Percentiles rank a stretch among this genome's conserved stretches.
Evolutionary conservation across 164 flowering plant species (phyloP).

Genomic region (Umbellularia californica): DNA sequence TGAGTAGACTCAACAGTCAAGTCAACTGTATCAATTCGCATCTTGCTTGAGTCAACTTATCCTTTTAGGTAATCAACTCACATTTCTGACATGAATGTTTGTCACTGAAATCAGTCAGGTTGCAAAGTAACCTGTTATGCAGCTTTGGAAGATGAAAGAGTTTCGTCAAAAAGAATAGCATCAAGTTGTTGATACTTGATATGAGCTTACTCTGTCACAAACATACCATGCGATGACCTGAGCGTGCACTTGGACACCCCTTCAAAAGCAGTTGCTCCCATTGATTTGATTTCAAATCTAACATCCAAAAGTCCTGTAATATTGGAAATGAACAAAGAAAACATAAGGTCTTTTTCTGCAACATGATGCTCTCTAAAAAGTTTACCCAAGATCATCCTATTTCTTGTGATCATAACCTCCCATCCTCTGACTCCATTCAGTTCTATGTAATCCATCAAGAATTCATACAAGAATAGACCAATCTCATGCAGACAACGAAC

Average conservation of each 20-base stretch:
- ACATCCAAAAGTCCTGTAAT: constrained; percentile 86
- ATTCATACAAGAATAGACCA: background rate
- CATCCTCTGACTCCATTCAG: background rate
- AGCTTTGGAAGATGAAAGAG: background rate
- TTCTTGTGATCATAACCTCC: background rate
- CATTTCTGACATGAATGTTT: background rate
- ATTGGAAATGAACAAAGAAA: constrained; percentile 5
- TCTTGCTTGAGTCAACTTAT: too few species aligned
- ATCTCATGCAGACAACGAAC: background rate
- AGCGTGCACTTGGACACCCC: constrained; percentile 96
- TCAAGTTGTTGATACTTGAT: background rate
- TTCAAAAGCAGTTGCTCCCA: constrained; percentile 95
- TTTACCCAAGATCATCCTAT: background rate
- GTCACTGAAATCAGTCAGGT: background rate
- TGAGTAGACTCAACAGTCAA: too few species aligned
- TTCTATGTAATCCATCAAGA: background rate
- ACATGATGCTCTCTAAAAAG: background rate
- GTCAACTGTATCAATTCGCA: too few species aligned
- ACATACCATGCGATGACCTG: constrained; percentile 96
- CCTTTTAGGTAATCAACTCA: background rate
- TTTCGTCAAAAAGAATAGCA: background rate
- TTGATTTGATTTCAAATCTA: constrained; percentile 91
- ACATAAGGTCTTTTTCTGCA: background rate
- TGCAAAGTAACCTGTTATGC: background rate
- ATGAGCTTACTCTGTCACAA: background rate